Conservation (phyloP, 805 yeast genomes). For the Candida succiphila region DNA sequence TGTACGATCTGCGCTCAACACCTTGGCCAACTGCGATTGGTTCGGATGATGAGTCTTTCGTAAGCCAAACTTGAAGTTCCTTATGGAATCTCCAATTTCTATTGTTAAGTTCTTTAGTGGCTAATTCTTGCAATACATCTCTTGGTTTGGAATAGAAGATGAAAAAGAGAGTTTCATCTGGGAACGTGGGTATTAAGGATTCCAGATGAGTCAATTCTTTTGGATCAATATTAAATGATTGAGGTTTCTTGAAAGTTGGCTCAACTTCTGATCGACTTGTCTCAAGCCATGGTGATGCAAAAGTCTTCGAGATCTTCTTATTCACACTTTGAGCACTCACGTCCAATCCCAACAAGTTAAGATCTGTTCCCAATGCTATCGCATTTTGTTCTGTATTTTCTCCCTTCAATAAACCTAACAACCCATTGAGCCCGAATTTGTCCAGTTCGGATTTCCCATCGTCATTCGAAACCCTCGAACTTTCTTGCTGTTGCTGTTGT, state of each 20-base stretch:
- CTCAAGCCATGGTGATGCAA: slow-evolving; percentile 94
- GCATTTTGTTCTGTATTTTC: slow-evolving; percentile 54
- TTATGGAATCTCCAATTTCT: slow-evolving; percentile 98
- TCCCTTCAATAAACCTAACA: slow-evolving; percentile 48
- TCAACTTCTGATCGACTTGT: slow-evolving; percentile 85
- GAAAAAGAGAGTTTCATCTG: slow-evolving; percentile 89
- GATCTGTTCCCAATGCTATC: slow-evolving; percentile 68
- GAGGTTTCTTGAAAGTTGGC: slow-evolving; percentile 67
- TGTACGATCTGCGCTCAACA: slow-evolving; percentile 87
- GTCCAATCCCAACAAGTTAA: slow-evolving; percentile 57
- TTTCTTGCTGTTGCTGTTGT: slow-evolving; percentile 1
- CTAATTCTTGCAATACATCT: slow-evolving; percentile 87
- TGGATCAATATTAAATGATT: slow-evolving; percentile 28
- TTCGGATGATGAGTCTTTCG: slow-evolving; percentile 85
- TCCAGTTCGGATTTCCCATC: slow-evolving; percentile 34
- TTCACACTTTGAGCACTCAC: slow-evolving; percentile 29
- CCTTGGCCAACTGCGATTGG: slow-evolving; percentile 74
- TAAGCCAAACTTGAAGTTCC: slow-evolving; percentile 91
- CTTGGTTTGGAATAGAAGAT: slow-evolving; percentile 90
- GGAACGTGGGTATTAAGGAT: slow-evolving; percentile 45
- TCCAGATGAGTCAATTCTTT: slow-evolving; percentile 19
- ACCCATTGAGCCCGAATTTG: slow-evolving; percentile 59
- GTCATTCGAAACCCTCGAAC: too few relatives aligned
- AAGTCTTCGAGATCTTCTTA: slow-evolving; percentile 43
- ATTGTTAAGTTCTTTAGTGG: slow-evolving; percentile 81